Evolutionary conservation across 1,284 basidiomycete species (phyloP).

Genomic region (Cryptococcus floricola): DNA sequence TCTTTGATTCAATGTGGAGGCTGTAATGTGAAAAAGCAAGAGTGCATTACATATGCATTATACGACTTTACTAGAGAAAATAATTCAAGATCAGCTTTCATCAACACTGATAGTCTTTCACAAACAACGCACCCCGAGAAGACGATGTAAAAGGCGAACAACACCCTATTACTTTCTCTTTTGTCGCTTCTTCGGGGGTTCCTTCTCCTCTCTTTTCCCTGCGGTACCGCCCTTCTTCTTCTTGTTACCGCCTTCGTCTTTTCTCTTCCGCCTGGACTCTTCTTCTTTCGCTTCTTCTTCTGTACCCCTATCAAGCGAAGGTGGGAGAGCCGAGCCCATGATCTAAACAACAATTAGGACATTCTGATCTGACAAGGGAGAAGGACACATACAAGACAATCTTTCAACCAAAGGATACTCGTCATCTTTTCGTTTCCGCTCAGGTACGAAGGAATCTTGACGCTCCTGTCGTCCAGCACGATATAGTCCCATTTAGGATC

Average conservation of each 20-base stretch:
- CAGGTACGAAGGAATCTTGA: slow-evolving; percentile 44
- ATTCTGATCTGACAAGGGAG: too few species aligned
- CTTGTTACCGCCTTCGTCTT: background rate
- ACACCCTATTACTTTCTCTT: too few species aligned
- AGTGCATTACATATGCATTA: too few species aligned
- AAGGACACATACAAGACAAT: slow-evolving; percentile 56
- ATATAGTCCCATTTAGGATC: slow-evolving; percentile 60
- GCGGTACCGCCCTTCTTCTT: background rate
- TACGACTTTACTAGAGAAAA: too few species aligned
- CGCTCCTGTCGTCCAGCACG: slow-evolving; percentile 57
- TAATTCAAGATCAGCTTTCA: too few species aligned
- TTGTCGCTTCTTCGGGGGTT: too few species aligned
- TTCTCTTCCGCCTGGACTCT: background rate
- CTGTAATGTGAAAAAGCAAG: background rate
- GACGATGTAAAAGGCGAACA: too few species aligned
- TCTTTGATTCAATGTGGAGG: background rate
- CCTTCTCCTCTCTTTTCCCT: too few species aligned
- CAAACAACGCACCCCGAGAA: too few species aligned
- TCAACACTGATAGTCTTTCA: too few species aligned
- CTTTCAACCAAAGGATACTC: slow-evolving; percentile 67
- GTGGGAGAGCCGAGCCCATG: too few species aligned
- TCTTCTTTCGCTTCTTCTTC: background rate
- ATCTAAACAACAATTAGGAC: too few species aligned
- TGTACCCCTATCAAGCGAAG: background rate
- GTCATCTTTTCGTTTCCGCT: slow-evolving; percentile 20